Evolutionary conservation across 352 stramenopile genomes (phyloP).

Genomic region (Globisporangium alternatum): DNA sequence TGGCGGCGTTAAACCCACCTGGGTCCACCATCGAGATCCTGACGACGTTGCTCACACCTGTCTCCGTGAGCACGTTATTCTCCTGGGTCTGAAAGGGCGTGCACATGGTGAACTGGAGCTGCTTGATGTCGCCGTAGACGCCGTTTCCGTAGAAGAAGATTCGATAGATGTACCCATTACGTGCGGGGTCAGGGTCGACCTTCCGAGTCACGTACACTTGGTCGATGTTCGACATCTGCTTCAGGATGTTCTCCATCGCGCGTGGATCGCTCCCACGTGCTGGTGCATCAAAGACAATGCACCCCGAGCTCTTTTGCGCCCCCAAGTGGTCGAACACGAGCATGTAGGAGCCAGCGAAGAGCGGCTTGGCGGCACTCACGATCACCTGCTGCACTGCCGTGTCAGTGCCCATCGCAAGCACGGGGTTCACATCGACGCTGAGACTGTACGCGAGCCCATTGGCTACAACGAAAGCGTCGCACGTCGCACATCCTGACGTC

Average conservation of each 20-base stretch:
- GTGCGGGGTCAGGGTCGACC: conserved; percentile 25
- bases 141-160: conserved; percentile 82
- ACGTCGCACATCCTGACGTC: conserved; percentile 17
- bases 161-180: conserved; percentile 63
- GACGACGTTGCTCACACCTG: conserved; percentile 30
- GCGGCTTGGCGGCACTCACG: conserved; percentile 44
- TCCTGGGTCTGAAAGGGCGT: conserved; percentile 57
- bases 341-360: conserved; percentile 55
- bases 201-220: conserved; percentile 65
- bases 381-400: conserved; percentile 68
- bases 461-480: conserved; percentile 38
- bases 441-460: conserved; percentile 33
- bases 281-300: conserved; percentile 61
- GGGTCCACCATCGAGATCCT: conserved; percentile 38
- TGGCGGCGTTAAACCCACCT: conserved; percentile 45
- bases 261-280: conserved; percentile 34
- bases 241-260: conserved; percentile 53
- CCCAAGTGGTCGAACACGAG: conserved; percentile 50
- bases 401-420: conserved; percentile 68
- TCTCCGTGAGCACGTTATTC: conserved; percentile 54
- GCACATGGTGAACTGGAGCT: conserved; percentile 29
- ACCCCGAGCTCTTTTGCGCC: conserved; percentile 27
- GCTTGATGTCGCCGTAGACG: conserved; percentile 32
- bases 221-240: conserved; percentile 69
- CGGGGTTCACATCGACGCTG: conserved; percentile 31